Evolutionary conservation across 2,329 filamentous ascomycete genomes (phyloP).

Genomic region (Diaporthe ampelina): DNA sequence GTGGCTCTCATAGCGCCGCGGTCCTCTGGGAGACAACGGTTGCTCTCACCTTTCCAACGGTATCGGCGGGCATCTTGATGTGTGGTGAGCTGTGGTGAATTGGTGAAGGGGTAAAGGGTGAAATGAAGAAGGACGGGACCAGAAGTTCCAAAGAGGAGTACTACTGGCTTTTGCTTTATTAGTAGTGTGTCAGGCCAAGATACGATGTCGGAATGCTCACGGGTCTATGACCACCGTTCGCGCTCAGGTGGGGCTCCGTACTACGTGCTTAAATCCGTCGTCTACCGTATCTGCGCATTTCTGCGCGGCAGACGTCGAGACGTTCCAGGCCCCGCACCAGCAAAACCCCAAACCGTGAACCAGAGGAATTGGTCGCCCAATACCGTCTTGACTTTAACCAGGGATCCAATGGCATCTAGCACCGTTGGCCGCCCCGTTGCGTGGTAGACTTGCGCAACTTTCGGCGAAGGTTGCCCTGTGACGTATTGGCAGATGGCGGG

Average conservation of each 20-base stretch:
- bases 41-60: conserved; percentile 40
- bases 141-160: conserved; percentile 43
- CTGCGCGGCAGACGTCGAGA: conserved; percentile 11
- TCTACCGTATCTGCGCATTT: conserved; percentile 14
- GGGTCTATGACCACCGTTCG: conserved; percentile 30
- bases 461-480: conserved; percentile 19
- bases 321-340: conserved; percentile 16
- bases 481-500: conserved; percentile 20
- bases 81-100: neutral
- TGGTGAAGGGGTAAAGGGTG: conserved; percentile 47
- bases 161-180: conserved; percentile 30
- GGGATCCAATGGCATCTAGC: conserved; percentile 5
- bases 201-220: conserved; percentile 34
- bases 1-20: neutral
- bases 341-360: neutral
- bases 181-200: conserved; percentile 23
- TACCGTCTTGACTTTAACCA: neutral
- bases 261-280: conserved; percentile 15
- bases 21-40: neutral
- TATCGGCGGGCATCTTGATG: conserved; percentile 39
- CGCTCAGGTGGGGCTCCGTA: conserved; percentile 21
- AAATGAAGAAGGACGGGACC: conserved; percentile 40
- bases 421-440: neutral
- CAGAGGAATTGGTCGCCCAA: neutral
- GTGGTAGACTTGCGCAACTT: conserved; percentile 9